phyloP scores from a whole-genome alignment of 371 early-diverging fungal species.

The Mucor mucedo region DNA sequence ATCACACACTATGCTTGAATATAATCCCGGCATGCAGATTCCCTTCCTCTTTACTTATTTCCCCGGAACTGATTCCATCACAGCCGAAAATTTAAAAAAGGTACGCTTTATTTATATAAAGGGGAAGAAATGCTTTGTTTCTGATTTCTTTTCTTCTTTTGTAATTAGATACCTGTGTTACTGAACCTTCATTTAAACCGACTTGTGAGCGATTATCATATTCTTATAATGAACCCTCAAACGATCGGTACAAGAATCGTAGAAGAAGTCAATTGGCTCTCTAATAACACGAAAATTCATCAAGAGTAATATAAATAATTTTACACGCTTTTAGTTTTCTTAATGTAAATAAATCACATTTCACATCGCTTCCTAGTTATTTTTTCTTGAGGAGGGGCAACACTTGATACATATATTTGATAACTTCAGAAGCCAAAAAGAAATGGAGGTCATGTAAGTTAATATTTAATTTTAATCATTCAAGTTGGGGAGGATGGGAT shows the following conservation, averaged over 20 bases:
- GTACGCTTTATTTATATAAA: slow-evolving; percentile 9
- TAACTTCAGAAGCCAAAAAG: too few relatives aligned
- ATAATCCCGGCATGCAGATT: slow-evolving; percentile 25
- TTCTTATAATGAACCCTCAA: slow-evolving; percentile 42
- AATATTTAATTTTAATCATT: too few relatives aligned
- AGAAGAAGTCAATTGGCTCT: slow-evolving; percentile 41
- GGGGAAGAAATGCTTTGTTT: neutral
- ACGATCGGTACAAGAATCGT: slow-evolving; percentile 30
- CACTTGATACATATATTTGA: too few relatives aligned
- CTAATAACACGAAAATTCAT: neutral
- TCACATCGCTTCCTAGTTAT: too few relatives aligned
- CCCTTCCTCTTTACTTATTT: slow-evolving; percentile 45
- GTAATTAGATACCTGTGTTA: slow-evolving; percentile 30
- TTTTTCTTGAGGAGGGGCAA: too few relatives aligned
- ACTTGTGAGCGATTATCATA: slow-evolving; percentile 29
- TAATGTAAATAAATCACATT: too few relatives aligned
- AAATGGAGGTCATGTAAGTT: too few relatives aligned
- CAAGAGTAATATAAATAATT: too few relatives aligned
- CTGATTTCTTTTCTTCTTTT: too few relatives aligned
- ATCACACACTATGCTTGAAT: slow-evolving; percentile 7
- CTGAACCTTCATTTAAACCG: slow-evolving; percentile 21
- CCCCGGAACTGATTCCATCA: slow-evolving; percentile 17
- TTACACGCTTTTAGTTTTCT: too few relatives aligned
- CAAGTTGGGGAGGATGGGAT: too few relatives aligned
- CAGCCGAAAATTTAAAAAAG: slow-evolving; percentile 19